Conservation (phyloP, 768 basidiomycete genomes). For the Thelephora aurantiotincta region DNA sequence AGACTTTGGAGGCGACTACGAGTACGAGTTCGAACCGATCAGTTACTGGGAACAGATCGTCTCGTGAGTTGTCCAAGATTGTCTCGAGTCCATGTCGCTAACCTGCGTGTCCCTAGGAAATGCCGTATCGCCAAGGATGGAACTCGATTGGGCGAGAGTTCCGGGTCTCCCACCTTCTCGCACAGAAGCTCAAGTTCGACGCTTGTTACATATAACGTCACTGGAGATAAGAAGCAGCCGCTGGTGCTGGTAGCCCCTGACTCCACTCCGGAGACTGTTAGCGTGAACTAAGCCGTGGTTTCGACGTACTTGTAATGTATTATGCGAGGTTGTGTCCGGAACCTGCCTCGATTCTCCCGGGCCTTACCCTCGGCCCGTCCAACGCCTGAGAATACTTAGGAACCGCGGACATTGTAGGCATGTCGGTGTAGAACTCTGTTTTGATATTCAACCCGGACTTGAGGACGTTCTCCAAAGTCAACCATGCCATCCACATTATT, state of each 20-base stretch:
- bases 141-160: no score
- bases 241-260: no score
- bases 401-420: conserved; percentile 95
- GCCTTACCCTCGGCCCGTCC: conserved; percentile 55
- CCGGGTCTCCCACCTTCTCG: no score
- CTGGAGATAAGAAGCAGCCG: no score
- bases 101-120: no score
- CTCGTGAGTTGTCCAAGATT: conserved; percentile 26
- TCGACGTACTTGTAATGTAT: no score
- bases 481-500: conserved; percentile 97
- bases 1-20: conserved; percentile 69
- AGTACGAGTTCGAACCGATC: conserved; percentile 58
- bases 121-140: no score
- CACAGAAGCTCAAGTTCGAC: no score
- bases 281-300: no score
- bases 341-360: conserved; percentile 67
- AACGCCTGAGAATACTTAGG: conserved; percentile 92
- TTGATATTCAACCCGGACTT: conserved; percentile 37
- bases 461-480: conserved; percentile 50
- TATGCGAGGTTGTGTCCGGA: conserved; percentile 81
- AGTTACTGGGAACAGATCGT: conserved; percentile 73
- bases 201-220: no score
- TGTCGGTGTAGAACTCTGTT: conserved; percentile 76
- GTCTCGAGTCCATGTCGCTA: no score
- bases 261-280: no score